Evolutionary conservation across 177 flowering plant species (phyloP).

Genomic region (Telopea speciosissima): DNA sequence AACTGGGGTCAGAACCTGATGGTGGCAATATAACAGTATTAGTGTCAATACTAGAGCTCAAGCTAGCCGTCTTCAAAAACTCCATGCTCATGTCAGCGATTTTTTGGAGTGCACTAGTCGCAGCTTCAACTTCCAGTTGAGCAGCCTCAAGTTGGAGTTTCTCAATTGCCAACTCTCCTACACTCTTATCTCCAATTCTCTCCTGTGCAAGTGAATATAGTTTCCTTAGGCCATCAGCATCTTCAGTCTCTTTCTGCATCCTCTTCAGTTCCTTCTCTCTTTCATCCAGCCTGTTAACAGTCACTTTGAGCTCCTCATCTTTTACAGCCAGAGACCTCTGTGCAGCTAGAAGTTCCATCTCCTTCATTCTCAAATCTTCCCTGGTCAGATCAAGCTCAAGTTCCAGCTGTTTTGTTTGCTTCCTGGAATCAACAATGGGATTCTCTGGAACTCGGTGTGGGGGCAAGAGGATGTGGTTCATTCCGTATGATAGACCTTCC

Average conservation of each 20-base stretch:
- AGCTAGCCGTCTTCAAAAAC: conserved; percentile 46
- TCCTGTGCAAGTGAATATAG: conserved; percentile 56
- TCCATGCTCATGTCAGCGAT: conserved; percentile 57
- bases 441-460: conserved; percentile 16
- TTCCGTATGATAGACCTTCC: conserved; percentile 8
- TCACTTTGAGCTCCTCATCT: conserved; percentile 58
- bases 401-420: conserved; percentile 43
- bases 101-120: conserved; percentile 56
- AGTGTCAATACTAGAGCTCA: conserved; percentile 32
- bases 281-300: conserved; percentile 36
- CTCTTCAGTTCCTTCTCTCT: conserved; percentile 47
- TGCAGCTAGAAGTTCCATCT: conserved; percentile 57
- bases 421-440: conserved; percentile 18
- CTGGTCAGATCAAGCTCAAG: conserved; percentile 52
- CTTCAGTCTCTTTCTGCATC: conserved; percentile 43
- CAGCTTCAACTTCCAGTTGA: conserved; percentile 81
- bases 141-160: conserved; percentile 75
- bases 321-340: conserved; percentile 58
- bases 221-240: conserved; percentile 40
- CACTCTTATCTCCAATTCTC: conserved; percentile 41
- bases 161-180: conserved; percentile 69
- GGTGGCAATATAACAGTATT: conserved; percentile 9
- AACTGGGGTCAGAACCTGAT: conserved; percentile 7
- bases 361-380: conserved; percentile 53
- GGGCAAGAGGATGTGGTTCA: conserved; percentile 3